Base-by-base conservation (phyloP, 306 rosid species). In the Glycine latifolia region DNA sequence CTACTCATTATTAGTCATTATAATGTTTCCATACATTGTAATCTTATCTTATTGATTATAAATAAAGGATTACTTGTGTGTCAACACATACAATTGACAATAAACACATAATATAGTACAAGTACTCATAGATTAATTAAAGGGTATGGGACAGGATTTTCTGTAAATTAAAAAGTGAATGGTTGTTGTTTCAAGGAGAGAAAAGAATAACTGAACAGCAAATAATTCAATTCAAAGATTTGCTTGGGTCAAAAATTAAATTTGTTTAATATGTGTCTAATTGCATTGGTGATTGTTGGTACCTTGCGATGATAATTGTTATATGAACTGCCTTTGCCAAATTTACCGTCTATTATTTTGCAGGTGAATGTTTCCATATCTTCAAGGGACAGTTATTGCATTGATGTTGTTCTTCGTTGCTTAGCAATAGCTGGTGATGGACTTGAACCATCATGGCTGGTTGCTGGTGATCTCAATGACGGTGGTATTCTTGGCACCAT, bases 381-480 rank as follows among this genome's bases (percentile, higher is more conserved):
- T 76, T 84, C 91, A 53, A 87, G 79, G 87, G 96, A 93, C 81
- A 88, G 80, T 74, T 87, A 87, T 88, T 93, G 96, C 85, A 85
- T 93, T 73, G 96, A 93, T 87, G 92, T 95, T 67, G 91, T 91
- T 73, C 95, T 95, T 65, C 97, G 93, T 67, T 95, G 99, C 87
- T 80, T 89, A 83, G 96, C 99, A 75, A 86, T 88, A 63, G 85
- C 79, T 8, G 94, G 96, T 47, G 99, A 95, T 83, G 99, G 99
- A 67, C 85, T 95, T 82, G 93, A 92, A 75, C 85, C 88, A n/a
- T 20, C 88, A 72, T 48, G 20, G 20, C 0, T 20, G 20, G 0
- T 20, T 0, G 20, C 20, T 20, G 20, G 20, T 20, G 90, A 89
- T 47, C 68, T 66, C 67, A 80, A 88, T 81, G 96, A 89, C 62